Evolutionary conservation across 495 filamentous ascomycete species (phyloP).

Genomic region (Pseudomonodictys pantanalensis): DNA sequence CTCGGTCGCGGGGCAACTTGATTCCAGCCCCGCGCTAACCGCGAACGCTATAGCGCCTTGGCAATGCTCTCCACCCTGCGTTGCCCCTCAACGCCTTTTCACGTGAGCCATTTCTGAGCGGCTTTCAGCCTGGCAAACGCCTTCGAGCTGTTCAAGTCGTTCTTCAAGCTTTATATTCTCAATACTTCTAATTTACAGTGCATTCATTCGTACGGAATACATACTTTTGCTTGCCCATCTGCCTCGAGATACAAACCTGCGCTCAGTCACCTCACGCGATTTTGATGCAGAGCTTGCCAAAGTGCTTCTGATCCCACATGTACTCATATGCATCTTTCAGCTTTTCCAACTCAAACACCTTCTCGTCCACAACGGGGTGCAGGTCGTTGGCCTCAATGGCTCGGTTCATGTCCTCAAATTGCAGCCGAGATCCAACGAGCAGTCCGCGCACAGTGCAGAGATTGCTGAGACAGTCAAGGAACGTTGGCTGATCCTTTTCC

Average conservation of each 20-base stretch:
- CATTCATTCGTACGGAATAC: no score
- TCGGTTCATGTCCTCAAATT: constrained; percentile 45
- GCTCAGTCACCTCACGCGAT: constrained; percentile 49
- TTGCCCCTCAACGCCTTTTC: no score
- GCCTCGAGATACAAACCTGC: not conserved
- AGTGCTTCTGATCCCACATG: constrained; percentile 71
- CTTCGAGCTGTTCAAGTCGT: no score
- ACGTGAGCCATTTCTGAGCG: no score
- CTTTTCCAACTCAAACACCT: constrained; percentile 40
- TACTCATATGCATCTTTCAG: constrained; percentile 47
- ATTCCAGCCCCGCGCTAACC: no score
- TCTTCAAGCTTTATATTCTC: no score
- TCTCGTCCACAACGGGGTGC: constrained; percentile 43
- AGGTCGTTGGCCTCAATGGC: constrained; percentile 43
- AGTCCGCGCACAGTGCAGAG: constrained; percentile 42
- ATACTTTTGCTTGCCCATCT: no score
- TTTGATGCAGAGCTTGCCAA: constrained; percentile 70
- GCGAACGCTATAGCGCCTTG: no score
- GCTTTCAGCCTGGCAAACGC: no score
- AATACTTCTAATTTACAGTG: no score
- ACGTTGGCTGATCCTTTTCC: constrained; percentile 37
- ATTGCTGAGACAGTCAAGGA: constrained; percentile 39
- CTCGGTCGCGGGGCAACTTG: no score
- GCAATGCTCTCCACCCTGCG: no score
- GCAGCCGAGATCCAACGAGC: constrained; percentile 39